Conservation (phyloP, 352 stramenopile species). For the Pythium monospermum region DNA sequence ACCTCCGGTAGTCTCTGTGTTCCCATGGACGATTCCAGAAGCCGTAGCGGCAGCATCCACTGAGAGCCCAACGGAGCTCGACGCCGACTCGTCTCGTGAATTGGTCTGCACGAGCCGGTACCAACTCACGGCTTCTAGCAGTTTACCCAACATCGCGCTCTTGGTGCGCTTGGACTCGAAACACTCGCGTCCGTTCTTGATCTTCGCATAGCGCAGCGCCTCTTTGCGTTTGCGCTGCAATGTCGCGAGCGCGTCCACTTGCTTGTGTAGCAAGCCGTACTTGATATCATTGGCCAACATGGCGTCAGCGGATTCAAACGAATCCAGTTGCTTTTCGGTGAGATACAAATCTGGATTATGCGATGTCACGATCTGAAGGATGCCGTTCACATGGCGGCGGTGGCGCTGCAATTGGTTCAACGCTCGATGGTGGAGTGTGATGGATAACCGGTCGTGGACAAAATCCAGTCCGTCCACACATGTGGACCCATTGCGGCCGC, state of each 20-base stretch:
- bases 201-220: conserved; percentile 43
- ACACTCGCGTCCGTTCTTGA: conserved; percentile 59
- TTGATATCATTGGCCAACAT: conserved; percentile 80
- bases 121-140: conserved; percentile 81
- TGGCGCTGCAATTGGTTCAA: conserved; percentile 82
- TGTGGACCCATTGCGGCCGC: conserved; percentile 3
- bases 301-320: conserved; percentile 58
- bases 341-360: conserved; percentile 78
- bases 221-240: conserved; percentile 40
- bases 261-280: conserved; percentile 55
- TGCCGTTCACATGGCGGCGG: conserved; percentile 61
- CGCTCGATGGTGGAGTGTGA: conserved; percentile 57
- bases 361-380: conserved; percentile 76
- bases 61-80: conserved; percentile 35
- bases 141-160: conserved; percentile 58
- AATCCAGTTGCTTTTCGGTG: conserved; percentile 77
- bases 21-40: not conserved
- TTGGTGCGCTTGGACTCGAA: conserved; percentile 56
- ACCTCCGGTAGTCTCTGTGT: not conserved
- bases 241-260: conserved; percentile 47
- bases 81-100: conserved; percentile 54
- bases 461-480: conserved; percentile 43
- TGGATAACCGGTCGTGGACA: conserved; percentile 47
- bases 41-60: conserved; percentile 4
- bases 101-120: conserved; percentile 83